phyloP scores from a whole-genome alignment of 192 early-diverging fungal genomes.

The Linnemannia exigua region DNA sequence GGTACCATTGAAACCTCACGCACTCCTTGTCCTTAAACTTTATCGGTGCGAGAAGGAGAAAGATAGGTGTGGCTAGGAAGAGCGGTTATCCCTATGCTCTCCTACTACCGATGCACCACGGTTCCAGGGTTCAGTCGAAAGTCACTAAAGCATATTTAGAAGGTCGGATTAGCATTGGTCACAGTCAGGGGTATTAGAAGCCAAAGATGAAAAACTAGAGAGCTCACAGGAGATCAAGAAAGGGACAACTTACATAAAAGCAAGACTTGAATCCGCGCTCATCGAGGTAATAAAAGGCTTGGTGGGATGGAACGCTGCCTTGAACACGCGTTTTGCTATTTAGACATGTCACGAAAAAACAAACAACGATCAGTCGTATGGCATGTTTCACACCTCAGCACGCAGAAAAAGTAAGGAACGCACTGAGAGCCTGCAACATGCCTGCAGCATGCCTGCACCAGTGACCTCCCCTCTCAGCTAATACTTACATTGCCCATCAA shows the following conservation, averaged over 20 bases:
- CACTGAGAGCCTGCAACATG: background rate
- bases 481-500: conserved; percentile 32
- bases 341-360: background rate
- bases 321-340: conserved; percentile 48
- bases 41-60: background rate
- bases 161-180: background rate
- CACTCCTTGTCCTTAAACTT: background rate
- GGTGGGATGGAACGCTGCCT: conserved; percentile 45
- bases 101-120: conserved; percentile 26
- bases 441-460: background rate
- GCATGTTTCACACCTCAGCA: too few relatives aligned
- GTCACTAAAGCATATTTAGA: conserved; percentile 4
- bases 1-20: background rate
- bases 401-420: background rate
- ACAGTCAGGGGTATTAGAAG: background rate
- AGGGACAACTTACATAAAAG: conserved; percentile 38
- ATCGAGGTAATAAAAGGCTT: conserved; percentile 42
- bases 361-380: background rate
- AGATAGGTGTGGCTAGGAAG: background rate
- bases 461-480: too few relatives aligned
- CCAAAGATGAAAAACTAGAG: background rate
- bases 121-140: conserved; percentile 28
- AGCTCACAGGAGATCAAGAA: background rate
- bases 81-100: background rate
- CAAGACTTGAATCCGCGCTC: conserved; percentile 36